Evolutionary conservation across 108 stramenopile genomes (phyloP).

Genomic region (Nitzschia putrida): DNA sequence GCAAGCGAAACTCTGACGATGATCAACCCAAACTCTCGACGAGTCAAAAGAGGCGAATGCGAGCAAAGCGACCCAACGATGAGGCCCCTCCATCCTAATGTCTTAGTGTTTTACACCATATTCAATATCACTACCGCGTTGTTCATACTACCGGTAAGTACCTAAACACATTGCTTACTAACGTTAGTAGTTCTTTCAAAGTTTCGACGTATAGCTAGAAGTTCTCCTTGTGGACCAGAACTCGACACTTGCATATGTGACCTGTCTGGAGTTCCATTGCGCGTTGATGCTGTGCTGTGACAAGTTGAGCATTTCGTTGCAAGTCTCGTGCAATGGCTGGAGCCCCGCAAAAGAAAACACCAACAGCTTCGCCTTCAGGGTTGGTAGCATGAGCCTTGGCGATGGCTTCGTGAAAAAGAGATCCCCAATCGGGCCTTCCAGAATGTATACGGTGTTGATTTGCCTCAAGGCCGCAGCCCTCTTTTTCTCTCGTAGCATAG

Average conservation of each 20-base stretch:
- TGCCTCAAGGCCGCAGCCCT: background rate
- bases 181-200: too few species aligned
- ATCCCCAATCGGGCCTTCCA: slow-evolving; percentile 19
- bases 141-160: background rate
- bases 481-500: slow-evolving; percentile 20
- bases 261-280: background rate
- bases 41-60: slow-evolving; percentile 18
- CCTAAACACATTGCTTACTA: background rate
- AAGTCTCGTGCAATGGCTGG: slow-evolving; percentile 22
- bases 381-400: slow-evolving; percentile 21
- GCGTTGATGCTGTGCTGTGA: slow-evolving; percentile 25
- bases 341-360: slow-evolving; percentile 24
- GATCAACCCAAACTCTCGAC: slow-evolving; percentile 4
- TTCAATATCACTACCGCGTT: background rate
- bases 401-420: slow-evolving; percentile 1
- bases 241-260: slow-evolving; percentile 6
- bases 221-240: slow-evolving; percentile 29
- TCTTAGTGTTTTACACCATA: too few species aligned
- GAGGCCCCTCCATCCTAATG: too few species aligned
- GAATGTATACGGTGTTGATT: background rate
- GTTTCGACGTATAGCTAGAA: slow-evolving; percentile 3
- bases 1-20: slow-evolving; percentile 13
- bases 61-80: background rate
- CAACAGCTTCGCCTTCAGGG: slow-evolving; percentile 15
- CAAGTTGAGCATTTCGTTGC: slow-evolving; percentile 7